Conservation (phyloP, 345 rosid genomes). For the Eucalyptus leucophloia region DNA sequence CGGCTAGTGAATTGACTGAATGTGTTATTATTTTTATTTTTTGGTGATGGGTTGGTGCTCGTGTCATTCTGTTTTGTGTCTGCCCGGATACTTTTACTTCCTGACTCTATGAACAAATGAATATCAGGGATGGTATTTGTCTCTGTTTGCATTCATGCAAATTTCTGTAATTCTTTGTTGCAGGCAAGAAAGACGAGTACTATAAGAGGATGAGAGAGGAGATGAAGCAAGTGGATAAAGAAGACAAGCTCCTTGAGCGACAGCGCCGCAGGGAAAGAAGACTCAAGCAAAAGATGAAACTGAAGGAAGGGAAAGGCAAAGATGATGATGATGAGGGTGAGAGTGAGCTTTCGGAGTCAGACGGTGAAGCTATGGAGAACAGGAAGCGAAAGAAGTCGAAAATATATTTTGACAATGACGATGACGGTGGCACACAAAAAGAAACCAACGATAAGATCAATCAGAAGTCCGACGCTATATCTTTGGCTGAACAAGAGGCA, state of each 20-base stretch:
- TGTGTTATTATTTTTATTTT: not conserved
- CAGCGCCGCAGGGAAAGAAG: conserved; percentile 66
- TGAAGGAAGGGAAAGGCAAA: conserved; percentile 35
- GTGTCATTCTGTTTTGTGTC: not conserved
- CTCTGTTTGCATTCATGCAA: not conserved
- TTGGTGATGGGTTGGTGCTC: not conserved
- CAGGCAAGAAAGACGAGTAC: conserved; percentile 45
- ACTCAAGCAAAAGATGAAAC: conserved; percentile 57
- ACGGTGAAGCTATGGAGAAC: conserved; percentile 15
- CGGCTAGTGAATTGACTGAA: not conserved
- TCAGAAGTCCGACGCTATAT: conserved; percentile 27
- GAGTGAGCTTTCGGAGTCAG: conserved; percentile 33
- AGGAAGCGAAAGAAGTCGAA: conserved; percentile 36
- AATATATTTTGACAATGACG: conserved; percentile 31
- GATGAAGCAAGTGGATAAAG: conserved; percentile 63
- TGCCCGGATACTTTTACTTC: not conserved
- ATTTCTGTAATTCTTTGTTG: not conserved
- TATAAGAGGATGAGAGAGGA: conserved; percentile 66
- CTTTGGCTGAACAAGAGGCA: conserved; percentile 76
- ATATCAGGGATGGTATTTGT: not conserved
- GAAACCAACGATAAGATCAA: not conserved
- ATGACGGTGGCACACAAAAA: conserved; percentile 9
- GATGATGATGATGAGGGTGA: conserved; percentile 21
- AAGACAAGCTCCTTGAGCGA: conserved; percentile 65
- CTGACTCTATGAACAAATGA: not conserved